Conservation (phyloP, 768 basidiomycete genomes). For the Fistulinella prunicolor region DNA sequence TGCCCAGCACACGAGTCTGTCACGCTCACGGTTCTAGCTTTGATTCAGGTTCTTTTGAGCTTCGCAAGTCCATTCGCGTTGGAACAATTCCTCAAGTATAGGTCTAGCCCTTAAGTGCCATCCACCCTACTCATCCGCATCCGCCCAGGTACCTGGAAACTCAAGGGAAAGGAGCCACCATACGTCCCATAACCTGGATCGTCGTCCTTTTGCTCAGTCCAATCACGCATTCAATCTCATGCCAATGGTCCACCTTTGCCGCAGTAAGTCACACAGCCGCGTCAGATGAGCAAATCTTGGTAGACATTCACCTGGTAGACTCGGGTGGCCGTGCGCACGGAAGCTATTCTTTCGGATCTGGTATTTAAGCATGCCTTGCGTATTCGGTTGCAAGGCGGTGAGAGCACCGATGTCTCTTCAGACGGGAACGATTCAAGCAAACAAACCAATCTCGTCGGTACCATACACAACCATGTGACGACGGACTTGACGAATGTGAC, state of each 20-base stretch:
- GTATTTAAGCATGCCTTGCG: constrained; percentile 57
- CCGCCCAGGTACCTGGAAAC: constrained; percentile 53
- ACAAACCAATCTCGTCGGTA: constrained; percentile 60
- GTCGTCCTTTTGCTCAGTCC: constrained; percentile 47
- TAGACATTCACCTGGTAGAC: constrained; percentile 24
- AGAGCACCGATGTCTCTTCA: background rate
- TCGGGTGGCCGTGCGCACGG: constrained; percentile 43
- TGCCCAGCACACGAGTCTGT: constrained; percentile 3
- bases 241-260: constrained; percentile 52
- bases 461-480: constrained; percentile 73
- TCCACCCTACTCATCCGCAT: background rate
- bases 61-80: constrained; percentile 8
- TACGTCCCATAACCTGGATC: constrained; percentile 74
- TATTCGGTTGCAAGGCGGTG: constrained; percentile 37
- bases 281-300: background rate
- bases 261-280: constrained; percentile 9
- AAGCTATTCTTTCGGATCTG: constrained; percentile 53
- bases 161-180: constrained; percentile 41
- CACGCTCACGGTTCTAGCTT: background rate
- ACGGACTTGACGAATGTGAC: constrained; percentile 30
- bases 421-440: constrained; percentile 12
- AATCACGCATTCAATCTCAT: constrained; percentile 37
- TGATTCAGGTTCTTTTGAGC: background rate
- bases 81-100: constrained; percentile 7
- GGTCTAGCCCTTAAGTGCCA: background rate